A percentile compares a stretch with the other conserved stretches of the same genome.
Conservation (phyloP, 495 filamentous ascomycete genomes). For the Trichocladium antarcticum region DNA sequence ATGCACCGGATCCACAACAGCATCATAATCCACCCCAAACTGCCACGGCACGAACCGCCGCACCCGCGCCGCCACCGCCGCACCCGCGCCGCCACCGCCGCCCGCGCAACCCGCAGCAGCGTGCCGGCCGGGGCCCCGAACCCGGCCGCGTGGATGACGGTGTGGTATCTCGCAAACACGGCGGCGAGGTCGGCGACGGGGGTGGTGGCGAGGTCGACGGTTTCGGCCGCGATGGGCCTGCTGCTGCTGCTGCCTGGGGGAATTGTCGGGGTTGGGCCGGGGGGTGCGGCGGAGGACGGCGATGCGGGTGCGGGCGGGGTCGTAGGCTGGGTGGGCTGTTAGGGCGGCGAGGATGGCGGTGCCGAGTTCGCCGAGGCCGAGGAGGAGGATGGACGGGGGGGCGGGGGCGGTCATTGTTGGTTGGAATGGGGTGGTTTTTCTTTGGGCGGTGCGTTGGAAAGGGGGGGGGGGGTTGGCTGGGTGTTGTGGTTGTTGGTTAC, state of each 20-base stretch:
- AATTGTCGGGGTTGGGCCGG: constrained; percentile 25
- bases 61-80: constrained; percentile 37
- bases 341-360: constrained; percentile 42
- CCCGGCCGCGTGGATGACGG: too few species aligned
- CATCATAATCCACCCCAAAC: constrained; percentile 55
- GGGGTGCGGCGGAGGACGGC: constrained; percentile 41
- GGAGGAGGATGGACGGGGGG: constrained; percentile 46
- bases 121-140: too few species aligned
- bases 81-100: constrained; percentile 41
- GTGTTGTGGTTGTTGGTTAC: too few species aligned
- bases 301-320: constrained; percentile 23
- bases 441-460: too few species aligned
- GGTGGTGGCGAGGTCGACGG: constrained; percentile 38
- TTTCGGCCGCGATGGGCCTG: constrained; percentile 29
- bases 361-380: constrained; percentile 54
- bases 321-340: constrained; percentile 24
- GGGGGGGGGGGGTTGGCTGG: too few species aligned
- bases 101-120: constrained; percentile 46
- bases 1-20: constrained; percentile 21
- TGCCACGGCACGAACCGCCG: constrained; percentile 51
- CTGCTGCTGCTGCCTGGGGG: background rate
- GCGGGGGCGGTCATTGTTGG: too few species aligned
- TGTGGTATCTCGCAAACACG: constrained; percentile 37
- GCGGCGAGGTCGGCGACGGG: constrained; percentile 29
- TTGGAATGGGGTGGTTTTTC: too few species aligned